A percentile compares a stretch with the other conserved stretches of the same genome.
phyloP scores from a whole-genome alignment of 768 basidiomycete genomes.

The Hericium coralloides region DNA sequence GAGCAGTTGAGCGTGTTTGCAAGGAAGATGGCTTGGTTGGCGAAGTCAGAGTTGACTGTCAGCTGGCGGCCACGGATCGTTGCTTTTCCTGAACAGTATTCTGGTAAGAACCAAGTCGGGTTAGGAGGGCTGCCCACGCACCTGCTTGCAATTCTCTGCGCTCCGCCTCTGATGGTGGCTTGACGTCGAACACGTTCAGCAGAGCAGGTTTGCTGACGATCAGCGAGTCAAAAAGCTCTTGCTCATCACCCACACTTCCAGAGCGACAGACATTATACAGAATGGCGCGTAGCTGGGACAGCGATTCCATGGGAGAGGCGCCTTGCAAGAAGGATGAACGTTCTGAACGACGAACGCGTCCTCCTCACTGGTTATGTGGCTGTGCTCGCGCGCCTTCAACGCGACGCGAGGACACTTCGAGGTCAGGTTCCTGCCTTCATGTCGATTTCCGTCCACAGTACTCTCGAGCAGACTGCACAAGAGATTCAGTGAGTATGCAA shows the following conservation, averaged over 20 bases:
- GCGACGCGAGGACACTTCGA: no score
- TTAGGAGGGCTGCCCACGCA: constrained; percentile 19
- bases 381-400: no score
- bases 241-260: constrained; percentile 46
- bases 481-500: no score
- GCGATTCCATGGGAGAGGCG: constrained; percentile 42
- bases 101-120: neutral
- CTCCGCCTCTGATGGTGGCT: constrained; percentile 51
- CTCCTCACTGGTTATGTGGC: no score
- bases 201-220: constrained; percentile 59
- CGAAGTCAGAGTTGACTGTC: constrained; percentile 72
- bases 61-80: constrained; percentile 55
- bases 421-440: no score
- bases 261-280: constrained; percentile 40
- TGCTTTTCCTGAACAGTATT: constrained; percentile 47
- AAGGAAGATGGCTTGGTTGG: constrained; percentile 67
- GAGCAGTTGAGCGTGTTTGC: constrained; percentile 77
- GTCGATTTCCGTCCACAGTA: no score
- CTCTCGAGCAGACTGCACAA: no score
- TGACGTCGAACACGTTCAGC: constrained; percentile 55
- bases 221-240: constrained; percentile 68
- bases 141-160: constrained; percentile 65
- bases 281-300: constrained; percentile 45
- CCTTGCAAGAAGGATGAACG: neutral
- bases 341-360: neutral